A percentile compares a stretch with the other conserved stretches of the same genome.
phyloP scores from a whole-genome alignment of 1,284 basidiomycete genomes.

The Tylopilus orsonianus region DNA sequence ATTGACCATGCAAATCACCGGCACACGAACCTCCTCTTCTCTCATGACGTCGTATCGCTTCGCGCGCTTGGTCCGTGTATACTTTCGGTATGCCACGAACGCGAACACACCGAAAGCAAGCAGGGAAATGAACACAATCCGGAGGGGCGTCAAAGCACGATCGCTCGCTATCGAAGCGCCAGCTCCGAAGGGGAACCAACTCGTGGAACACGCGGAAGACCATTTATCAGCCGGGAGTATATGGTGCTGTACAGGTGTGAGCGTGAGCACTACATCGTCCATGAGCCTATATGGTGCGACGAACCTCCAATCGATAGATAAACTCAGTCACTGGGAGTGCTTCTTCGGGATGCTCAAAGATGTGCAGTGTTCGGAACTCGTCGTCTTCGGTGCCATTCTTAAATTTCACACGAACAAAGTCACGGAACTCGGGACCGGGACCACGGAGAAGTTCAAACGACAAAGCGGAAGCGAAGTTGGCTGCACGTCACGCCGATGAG shows the following conservation, averaged over 20 bases:
- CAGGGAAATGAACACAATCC: slow-evolving; percentile 41
- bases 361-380: slow-evolving; percentile 55
- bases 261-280: not conserved
- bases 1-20: not conserved
- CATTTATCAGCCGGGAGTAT: slow-evolving; percentile 65
- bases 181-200: slow-evolving; percentile 36
- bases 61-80: slow-evolving; percentile 7
- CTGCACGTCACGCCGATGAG: slow-evolving; percentile 35
- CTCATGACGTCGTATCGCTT: slow-evolving; percentile 4
- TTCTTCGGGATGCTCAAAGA: slow-evolving; percentile 65
- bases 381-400: slow-evolving; percentile 72
- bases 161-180: slow-evolving; percentile 25
- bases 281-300: slow-evolving; percentile 7
- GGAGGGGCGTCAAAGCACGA: slow-evolving; percentile 24
- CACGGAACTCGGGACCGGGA: slow-evolving; percentile 68
- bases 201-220: slow-evolving; percentile 53
- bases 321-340: slow-evolving; percentile 71
- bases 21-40: slow-evolving; percentile 17
- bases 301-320: slow-evolving; percentile 70
- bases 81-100: slow-evolving; percentile 17
- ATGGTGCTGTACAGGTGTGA: slow-evolving; percentile 44
- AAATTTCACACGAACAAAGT: slow-evolving; percentile 81
- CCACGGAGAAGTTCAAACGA: slow-evolving; percentile 76
- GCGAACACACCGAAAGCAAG: slow-evolving; percentile 41
- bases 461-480: slow-evolving; percentile 76